Conservation (phyloP, 2,329 filamentous ascomycete genomes). For the Tolypocladium pustulatum region DNA sequence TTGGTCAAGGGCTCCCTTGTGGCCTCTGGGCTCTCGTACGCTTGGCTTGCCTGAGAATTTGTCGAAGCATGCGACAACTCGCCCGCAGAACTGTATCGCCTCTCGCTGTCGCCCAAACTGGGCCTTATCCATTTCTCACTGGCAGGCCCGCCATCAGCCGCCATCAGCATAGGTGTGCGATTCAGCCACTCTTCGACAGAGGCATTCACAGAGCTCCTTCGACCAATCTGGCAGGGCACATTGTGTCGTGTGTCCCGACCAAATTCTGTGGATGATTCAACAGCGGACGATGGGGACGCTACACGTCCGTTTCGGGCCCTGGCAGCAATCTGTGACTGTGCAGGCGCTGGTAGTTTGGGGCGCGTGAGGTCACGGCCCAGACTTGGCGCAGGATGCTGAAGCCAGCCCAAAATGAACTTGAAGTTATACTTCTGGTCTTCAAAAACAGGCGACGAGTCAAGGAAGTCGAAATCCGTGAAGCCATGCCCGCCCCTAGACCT, state of each 20-base stretch:
- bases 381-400: conserved; percentile 41
- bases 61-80: not conserved
- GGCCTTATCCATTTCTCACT: not conserved
- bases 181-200: conserved; percentile 17
- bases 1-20: conserved; percentile 23
- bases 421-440: conserved; percentile 55
- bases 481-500: conserved; percentile 18
- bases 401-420: conserved; percentile 64
- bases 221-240: not conserved
- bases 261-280: not conserved
- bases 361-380: conserved; percentile 54
- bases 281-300: not conserved
- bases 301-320: conserved; percentile 23
- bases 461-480: conserved; percentile 39
- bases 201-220: conserved; percentile 19
- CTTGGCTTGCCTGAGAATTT: not conserved
- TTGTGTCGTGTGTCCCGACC: not conserved
- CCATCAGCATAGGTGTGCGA: conserved; percentile 5
- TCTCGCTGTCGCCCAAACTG: not conserved
- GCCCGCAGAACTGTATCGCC: conserved; percentile 1
- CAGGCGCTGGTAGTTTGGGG: conserved; percentile 59
- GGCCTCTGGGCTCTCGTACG: conserved; percentile 3
- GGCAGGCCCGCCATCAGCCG: not conserved
- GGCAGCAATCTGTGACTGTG: conserved; percentile 50
- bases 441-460: conserved; percentile 43